Evolutionary conservation across 352 stramenopile genomes (phyloP), one percentile per base, ranked within the genome.

Genomic region (Globisporangium rhizosaccharum): DNA sequence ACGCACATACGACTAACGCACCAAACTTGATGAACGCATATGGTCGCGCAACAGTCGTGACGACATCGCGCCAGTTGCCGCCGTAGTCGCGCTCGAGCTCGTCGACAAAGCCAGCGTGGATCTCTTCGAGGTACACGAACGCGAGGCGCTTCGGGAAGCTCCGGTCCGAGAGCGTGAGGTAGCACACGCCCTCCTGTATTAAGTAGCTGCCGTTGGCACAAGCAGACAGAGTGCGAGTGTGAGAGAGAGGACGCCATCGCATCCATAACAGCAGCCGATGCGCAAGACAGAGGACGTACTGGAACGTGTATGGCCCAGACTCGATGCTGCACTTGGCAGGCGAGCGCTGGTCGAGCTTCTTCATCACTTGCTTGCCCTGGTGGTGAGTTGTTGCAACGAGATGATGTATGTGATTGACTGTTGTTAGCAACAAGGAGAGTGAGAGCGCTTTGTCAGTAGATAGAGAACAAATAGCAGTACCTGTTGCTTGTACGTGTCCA

Each of bases 21-120:
- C 87, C 96, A 65, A 98, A 98, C 78, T 98, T 98, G 67, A 99
- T 99, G 72, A 99, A 99, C 39, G 93, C 93, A 67, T 99, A 99
- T n/a, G 97, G 97, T 25, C 96, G 86, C 51, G 92, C 94, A 33
- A 98, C 96, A 15, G 96, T 98, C 47, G 95, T 93, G 41, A 99
- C 90, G 36, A 92, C 74, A 49, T 93, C 77, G 51, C 91, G 78
- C 92, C 94, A 98, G 57, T 82, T 85, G 61, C 77, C 76, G 33
- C 92, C 92, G 55, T 97, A 91, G 65, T 99, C 94, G 51, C 87
- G 85, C 60, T 96, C 73, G 33, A 99, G 73, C 59, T 98, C 93
- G 61, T 97, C 80, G 25, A 98, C 79, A 66, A 99, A 98, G 23
- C 84, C 83, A 45, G 88, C 76, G 63, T 96, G 82, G 70, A 91